Conservation (phyloP, 306 rosid genomes). For the Fagus crenata region DNA sequence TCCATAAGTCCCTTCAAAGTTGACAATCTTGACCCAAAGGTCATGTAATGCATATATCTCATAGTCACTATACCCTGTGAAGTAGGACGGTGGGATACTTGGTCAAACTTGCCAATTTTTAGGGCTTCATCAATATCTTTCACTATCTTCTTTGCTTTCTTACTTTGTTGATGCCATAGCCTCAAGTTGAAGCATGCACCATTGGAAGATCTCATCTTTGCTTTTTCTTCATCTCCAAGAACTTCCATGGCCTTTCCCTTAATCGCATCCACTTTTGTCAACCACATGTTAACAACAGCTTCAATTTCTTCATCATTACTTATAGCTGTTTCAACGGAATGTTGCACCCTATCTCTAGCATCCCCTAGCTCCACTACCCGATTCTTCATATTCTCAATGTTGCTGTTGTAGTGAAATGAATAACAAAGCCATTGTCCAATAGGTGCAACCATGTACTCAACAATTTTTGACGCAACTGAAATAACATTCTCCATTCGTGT, state of each 20-base stretch:
- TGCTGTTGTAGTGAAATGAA: neutral
- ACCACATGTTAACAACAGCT: conserved; percentile 6
- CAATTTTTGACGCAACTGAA: neutral
- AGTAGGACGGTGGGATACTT: neutral
- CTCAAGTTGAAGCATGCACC: conserved; percentile 22
- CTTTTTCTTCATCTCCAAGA: neutral
- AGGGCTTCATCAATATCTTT: neutral
- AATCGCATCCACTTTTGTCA: neutral
- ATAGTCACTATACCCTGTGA: neutral
- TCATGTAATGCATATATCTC: too few species aligned
- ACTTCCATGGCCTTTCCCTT: neutral
- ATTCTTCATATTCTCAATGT: neutral
- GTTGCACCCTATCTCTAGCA: neutral
- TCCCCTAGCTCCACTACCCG: neutral
- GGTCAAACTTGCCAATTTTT: neutral
- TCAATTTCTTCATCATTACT: neutral
- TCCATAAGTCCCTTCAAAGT: neutral
- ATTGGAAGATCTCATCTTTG: neutral
- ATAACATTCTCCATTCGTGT: neutral
- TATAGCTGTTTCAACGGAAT: neutral
- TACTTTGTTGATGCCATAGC: conserved; percentile 11
- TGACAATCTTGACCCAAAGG: neutral
- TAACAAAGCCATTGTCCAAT: conserved; percentile 5
- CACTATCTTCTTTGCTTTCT: conserved; percentile 14
- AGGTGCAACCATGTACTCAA: neutral